Conservation (phyloP, 768 basidiomycete species). For the Calocera cornea region DNA sequence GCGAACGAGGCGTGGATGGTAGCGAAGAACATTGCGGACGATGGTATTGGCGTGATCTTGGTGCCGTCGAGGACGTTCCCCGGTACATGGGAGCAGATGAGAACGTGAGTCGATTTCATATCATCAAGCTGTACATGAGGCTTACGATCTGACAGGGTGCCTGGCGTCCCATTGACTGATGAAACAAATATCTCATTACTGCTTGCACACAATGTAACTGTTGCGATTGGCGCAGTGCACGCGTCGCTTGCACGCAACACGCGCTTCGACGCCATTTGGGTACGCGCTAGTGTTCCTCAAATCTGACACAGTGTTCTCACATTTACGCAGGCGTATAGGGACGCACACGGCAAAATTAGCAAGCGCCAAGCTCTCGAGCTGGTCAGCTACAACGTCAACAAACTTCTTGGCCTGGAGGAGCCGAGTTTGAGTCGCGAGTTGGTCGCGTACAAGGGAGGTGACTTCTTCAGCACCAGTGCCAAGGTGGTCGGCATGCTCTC, state of each 20-base stretch:
- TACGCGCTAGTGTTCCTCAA: constrained; percentile 24
- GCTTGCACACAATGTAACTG: constrained; percentile 52
- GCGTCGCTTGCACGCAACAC: constrained; percentile 63
- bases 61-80: constrained; percentile 61
- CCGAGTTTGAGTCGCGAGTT: constrained; percentile 32
- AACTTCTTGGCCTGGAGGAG: constrained; percentile 32
- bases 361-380: constrained; percentile 39
- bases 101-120: constrained; percentile 39
- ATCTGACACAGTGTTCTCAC: constrained; percentile 5
- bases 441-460: constrained; percentile 44
- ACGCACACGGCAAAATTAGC: constrained; percentile 28
- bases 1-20: constrained; percentile 59
- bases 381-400: constrained; percentile 42
- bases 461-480: constrained; percentile 34
- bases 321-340: constrained; percentile 29
- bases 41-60: constrained; percentile 55
- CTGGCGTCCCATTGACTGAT: constrained; percentile 61
- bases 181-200: constrained; percentile 47
- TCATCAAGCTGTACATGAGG: neutral
- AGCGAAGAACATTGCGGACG: constrained; percentile 52
- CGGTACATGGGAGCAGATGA: constrained; percentile 45
- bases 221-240: constrained; percentile 50
- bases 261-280: constrained; percentile 74
- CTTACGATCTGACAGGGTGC: constrained; percentile 18
- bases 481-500: constrained; percentile 45